Percentiles rank a stretch among this genome's conserved stretches.
Conservation (phyloP, 2,329 filamentous ascomycete genomes). For the Chrysosporium keratinophilum region DNA sequence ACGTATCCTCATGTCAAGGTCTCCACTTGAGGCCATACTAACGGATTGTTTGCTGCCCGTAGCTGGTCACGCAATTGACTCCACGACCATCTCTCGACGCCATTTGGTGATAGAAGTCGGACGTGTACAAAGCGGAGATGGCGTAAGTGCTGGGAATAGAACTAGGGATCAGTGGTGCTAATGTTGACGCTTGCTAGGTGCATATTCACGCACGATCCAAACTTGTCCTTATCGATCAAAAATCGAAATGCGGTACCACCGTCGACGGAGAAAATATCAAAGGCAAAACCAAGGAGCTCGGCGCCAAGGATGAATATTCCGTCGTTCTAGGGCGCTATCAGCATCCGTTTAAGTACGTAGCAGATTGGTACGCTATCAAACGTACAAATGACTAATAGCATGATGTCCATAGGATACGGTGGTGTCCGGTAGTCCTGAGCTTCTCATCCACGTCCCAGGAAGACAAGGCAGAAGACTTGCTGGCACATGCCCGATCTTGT, state of each 20-base stretch:
- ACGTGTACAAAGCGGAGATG: conserved; percentile 54
- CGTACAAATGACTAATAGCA: neutral
- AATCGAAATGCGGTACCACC: conserved; percentile 74
- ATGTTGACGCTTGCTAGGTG: conserved; percentile 37
- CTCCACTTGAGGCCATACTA: conserved; percentile 1
- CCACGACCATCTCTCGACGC: conserved; percentile 78
- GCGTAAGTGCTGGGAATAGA: conserved; percentile 39
- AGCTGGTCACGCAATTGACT: conserved; percentile 62
- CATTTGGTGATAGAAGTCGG: conserved; percentile 71
- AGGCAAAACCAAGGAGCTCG: conserved; percentile 39
- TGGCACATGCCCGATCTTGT: conserved; percentile 50
- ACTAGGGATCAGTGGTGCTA: conserved; percentile 11
- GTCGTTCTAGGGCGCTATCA: conserved; percentile 64
- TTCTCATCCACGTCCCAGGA: conserved; percentile 68
- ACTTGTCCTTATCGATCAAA: conserved; percentile 64
- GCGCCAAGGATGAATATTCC: conserved; percentile 43
- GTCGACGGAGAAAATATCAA: conserved; percentile 64
- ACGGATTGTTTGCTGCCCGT: conserved; percentile 4
- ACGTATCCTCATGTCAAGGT: conserved; percentile 12
- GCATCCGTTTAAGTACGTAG: conserved; percentile 34
- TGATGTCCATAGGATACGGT: conserved; percentile 51
- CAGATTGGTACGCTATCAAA: neutral
- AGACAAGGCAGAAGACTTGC: conserved; percentile 52
- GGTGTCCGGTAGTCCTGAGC: conserved; percentile 70
- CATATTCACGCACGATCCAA: conserved; percentile 55